These are phyloP conservation scores for Eucalyptus cladocalyx DNA, from an alignment of 345 rosid species.

Conservation along the genomic window DNA sequence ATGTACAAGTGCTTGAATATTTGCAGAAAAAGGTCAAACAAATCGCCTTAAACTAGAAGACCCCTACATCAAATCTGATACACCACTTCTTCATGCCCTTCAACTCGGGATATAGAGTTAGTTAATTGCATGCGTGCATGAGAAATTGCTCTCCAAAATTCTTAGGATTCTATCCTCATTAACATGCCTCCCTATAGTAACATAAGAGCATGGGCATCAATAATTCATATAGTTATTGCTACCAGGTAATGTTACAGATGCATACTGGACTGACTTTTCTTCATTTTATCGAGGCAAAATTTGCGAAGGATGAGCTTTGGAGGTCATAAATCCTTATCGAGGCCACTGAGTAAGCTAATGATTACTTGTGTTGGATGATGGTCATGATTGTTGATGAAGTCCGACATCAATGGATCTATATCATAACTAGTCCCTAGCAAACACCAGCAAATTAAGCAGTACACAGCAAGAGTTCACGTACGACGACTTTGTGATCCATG, in stretches of 20 bases:
- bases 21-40: rapidly evolving
- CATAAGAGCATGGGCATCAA: background rate
- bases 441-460: background rate
- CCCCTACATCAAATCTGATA: background rate
- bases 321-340: background rate
- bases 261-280: background rate
- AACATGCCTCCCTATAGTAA: background rate
- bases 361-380: background rate
- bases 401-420: background rate
- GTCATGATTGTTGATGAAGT: background rate
- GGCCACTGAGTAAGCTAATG: background rate
- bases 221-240: background rate
- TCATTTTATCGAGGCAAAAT: background rate
- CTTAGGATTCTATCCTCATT: background rate
- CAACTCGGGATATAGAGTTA: background rate
- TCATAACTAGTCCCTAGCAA: background rate
- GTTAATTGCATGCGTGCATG: background rate
- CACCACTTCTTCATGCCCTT: background rate
- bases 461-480: background rate
- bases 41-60: background rate
- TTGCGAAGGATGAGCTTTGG: background rate
- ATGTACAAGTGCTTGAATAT: background rate
- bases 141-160: background rate
- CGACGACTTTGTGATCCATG: background rate
- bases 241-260: background rate